Evolutionary conservation across 148 eudicot genomes (phyloP).

Genomic region (Camellia japonica): DNA sequence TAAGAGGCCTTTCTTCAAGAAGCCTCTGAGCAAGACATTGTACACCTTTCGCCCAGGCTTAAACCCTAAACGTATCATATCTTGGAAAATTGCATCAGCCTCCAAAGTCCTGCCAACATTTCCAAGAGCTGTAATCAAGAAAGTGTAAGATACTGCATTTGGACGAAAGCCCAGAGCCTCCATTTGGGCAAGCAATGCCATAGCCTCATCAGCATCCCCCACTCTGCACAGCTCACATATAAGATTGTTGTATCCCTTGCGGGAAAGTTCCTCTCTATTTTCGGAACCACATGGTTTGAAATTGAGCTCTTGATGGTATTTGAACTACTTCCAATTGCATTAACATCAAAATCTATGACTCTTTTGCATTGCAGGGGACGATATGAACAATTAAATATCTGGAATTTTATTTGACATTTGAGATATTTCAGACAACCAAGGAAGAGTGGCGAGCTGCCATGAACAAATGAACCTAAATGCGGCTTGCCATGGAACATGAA

Average conservation of each 20-base stretch:
- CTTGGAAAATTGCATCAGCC: conserved; percentile 79
- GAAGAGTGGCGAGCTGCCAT: background rate
- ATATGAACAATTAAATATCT: background rate
- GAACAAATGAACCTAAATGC: conserved; percentile 7
- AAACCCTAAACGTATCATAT: conserved; percentile 57
- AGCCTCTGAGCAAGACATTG: conserved; percentile 66
- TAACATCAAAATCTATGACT: background rate
- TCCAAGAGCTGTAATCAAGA: conserved; percentile 59
- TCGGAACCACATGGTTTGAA: conserved; percentile 8
- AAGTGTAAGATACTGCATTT: conserved; percentile 41
- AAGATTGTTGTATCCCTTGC: conserved; percentile 43
- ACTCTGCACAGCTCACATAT: conserved; percentile 42
- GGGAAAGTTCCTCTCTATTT: conserved; percentile 52
- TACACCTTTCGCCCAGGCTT: conserved; percentile 48
- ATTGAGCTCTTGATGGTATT: conserved; percentile 11
- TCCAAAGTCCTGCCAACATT: conserved; percentile 73
- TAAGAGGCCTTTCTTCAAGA: conserved; percentile 71
- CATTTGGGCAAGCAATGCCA: conserved; percentile 61
- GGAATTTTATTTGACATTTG: background rate
- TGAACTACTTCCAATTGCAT: conserved; percentile 5
- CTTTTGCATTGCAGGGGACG: background rate
- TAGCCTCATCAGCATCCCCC: conserved; percentile 57
- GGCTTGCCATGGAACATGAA: background rate
- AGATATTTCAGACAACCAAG: conserved; percentile 14
- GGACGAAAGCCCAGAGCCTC: conserved; percentile 65